Conservation (phyloP, 1,284 basidiomycete genomes). For the Golubevia pallescens region DNA sequence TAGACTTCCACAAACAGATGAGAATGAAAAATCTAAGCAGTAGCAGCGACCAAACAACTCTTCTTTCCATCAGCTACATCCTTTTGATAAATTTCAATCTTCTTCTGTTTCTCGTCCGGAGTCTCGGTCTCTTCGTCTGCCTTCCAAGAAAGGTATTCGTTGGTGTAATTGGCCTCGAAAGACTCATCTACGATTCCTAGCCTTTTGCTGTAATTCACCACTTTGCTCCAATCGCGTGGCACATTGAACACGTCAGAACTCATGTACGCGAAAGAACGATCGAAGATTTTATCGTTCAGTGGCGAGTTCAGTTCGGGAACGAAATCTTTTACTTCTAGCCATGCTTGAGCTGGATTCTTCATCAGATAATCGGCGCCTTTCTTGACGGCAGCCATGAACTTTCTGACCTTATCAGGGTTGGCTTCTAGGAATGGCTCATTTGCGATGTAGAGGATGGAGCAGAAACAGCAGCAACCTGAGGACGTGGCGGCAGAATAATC, state of each 20-base stretch:
- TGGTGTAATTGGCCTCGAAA: constrained; percentile 52
- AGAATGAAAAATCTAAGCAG: background rate
- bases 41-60: background rate
- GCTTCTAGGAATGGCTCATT: constrained; percentile 35
- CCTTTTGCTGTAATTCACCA: constrained; percentile 56
- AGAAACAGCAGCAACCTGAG: constrained; percentile 54
- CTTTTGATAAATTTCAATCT: constrained; percentile 35
- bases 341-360: constrained; percentile 31
- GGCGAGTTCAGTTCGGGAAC: constrained; percentile 39
- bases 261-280: constrained; percentile 50
- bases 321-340: constrained; percentile 43
- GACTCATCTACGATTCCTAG: constrained; percentile 36
- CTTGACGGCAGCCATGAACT: constrained; percentile 52
- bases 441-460: constrained; percentile 54
- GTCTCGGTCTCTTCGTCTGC: constrained; percentile 31
- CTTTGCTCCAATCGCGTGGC: constrained; percentile 52
- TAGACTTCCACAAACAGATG: no score
- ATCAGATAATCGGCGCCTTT: constrained; percentile 41
- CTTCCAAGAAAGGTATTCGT: constrained; percentile 42
- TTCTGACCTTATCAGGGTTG: constrained; percentile 32
- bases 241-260: constrained; percentile 20
- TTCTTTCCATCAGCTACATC: constrained; percentile 16
- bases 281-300: constrained; percentile 44
- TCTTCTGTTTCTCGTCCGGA: constrained; percentile 40
- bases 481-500: background rate